Conservation (phyloP, 2,329 filamentous ascomycete species). For the Sporothrix schenckii region DNA sequence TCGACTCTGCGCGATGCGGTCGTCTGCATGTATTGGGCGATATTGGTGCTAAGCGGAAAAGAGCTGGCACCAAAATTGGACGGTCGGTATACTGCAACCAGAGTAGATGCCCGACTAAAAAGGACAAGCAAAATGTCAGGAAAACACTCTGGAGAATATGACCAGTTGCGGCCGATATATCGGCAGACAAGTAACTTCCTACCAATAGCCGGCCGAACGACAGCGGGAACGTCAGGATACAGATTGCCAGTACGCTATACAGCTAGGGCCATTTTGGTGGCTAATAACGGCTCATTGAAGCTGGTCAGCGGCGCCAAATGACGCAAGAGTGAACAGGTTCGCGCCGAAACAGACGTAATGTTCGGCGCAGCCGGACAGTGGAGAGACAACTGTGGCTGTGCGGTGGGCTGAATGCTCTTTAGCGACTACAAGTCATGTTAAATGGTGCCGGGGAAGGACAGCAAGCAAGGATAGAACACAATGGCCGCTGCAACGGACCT, state of each 20-base stretch:
- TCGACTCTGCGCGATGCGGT: background rate
- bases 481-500: background rate
- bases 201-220: background rate
- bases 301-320: background rate
- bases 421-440: background rate
- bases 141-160: background rate
- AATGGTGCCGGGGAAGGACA: too few relatives aligned
- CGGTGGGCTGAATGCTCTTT: background rate
- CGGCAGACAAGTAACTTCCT: background rate
- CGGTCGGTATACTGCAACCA: background rate
- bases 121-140: background rate
- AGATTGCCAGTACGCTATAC: slow-evolving; percentile 26
- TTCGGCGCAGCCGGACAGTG: slow-evolving; percentile 6
- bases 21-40: background rate
- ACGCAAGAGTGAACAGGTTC: background rate
- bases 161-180: background rate
- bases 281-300: background rate
- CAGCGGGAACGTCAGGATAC: slow-evolving; percentile 2
- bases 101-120: background rate
- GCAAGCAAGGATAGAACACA: background rate
- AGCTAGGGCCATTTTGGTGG: slow-evolving; percentile 17
- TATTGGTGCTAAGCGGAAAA: background rate
- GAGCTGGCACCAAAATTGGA: background rate
- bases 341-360: slow-evolving; percentile 6
- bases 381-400: slow-evolving; percentile 22